phyloP scores from a whole-genome alignment of 768 basidiomycete species.

The Scleroderma bovista region DNA sequence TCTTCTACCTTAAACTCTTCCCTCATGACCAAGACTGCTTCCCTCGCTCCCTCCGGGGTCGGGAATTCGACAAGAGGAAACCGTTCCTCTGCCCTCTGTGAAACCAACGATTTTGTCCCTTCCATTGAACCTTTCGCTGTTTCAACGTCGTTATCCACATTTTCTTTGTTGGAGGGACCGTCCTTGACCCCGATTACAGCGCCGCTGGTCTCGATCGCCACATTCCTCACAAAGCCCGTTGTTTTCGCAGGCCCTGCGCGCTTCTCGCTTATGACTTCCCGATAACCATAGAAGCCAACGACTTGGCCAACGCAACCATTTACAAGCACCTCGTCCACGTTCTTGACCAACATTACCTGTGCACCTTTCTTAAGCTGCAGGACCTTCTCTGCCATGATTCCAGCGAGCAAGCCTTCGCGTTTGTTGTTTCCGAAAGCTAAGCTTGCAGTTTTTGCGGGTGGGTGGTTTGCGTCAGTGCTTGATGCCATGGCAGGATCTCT shows the following conservation, averaged over 20 bases:
- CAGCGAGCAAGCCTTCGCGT: slow-evolving; percentile 50
- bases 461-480: neutral
- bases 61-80: slow-evolving; percentile 46
- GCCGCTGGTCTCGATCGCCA: slow-evolving; percentile 27
- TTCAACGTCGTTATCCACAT: slow-evolving; percentile 9
- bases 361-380: slow-evolving; percentile 56
- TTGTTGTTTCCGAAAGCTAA: slow-evolving; percentile 22
- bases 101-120: slow-evolving; percentile 21
- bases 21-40: slow-evolving; percentile 43
- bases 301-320: slow-evolving; percentile 65
- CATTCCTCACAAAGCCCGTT: slow-evolving; percentile 32
- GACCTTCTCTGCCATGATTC: slow-evolving; percentile 53
- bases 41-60: slow-evolving; percentile 35
- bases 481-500: neutral
- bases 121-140: slow-evolving; percentile 20
- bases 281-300: slow-evolving; percentile 42
- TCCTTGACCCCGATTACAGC: slow-evolving; percentile 8
- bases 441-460: slow-evolving; percentile 20
- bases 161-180: slow-evolving; percentile 30
- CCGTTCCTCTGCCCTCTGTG: slow-evolving; percentile 34
- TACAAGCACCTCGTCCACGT: slow-evolving; percentile 54
- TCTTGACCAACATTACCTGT: slow-evolving; percentile 71
- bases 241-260: slow-evolving; percentile 18
- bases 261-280: slow-evolving; percentile 21
- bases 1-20: slow-evolving; percentile 53